Base-by-base conservation (phyloP, 1,284 basidiomycete genomes). In the Ustilago hordei region DNA sequence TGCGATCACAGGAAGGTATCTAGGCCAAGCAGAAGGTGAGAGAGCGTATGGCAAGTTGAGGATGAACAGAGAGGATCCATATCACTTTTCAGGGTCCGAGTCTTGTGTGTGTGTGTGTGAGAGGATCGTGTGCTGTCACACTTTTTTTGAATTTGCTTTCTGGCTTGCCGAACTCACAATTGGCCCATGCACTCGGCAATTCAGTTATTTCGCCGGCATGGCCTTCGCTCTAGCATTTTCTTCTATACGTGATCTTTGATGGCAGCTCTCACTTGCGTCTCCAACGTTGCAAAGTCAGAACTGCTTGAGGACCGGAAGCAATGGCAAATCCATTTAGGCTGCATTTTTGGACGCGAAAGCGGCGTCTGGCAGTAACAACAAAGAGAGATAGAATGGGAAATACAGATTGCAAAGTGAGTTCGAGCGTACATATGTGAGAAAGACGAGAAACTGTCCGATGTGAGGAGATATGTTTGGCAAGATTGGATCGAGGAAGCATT, bases 161-260 rank as follows among this genome's bases (percentile, higher is more conserved):
- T 11, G 9, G 31, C 41, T 55, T 55, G 31, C 55, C 39, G 41
- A 50, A 34, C 32, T 4, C 32, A 54, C 31, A 38, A 31, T 32
- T 60, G 58, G 58, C 58, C 58, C 47, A 60, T 39, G 58, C 58
- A 36, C 28, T 60, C 48, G 58, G 58, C 58, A 60, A 60, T 48
- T 34, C 13, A 32, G 3, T 6, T 28, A 36, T 59, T 59, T 59
- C 45, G 47, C 57, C 57, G 32, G 58, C 23, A 13, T 32, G 35
- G 5, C 1, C 32, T 58, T 35, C 17, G 34, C 31, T 47, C 48
- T 35, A 9, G 3, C 13, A 4, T 35, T 35, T 28, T 19, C 48
- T n/a, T 48, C n/a, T 47, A 17, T 47, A 3, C n/a, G 5, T 31
- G 34, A 17, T 17, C 52, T 32, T 19, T 8, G 43, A 5, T 7